Percentiles rank a stretch among this genome's conserved stretches.
Conservation (phyloP, 164 flowering plant genomes). For the Warburgia ugandensis region DNA sequence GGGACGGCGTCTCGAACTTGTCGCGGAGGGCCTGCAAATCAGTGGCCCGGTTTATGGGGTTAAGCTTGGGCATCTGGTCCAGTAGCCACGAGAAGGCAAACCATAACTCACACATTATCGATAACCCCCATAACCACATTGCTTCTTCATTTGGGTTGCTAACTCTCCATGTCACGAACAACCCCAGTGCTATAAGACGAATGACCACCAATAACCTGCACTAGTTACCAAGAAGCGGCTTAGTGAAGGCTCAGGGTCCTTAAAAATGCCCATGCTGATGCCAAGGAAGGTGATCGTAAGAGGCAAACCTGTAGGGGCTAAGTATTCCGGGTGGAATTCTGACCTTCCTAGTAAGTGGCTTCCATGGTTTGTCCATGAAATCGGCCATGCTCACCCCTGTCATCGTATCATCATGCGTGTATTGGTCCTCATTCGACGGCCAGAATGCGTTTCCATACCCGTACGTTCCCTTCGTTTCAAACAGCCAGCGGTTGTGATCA, state of each 20-base stretch:
- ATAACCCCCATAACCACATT: constrained; percentile 84
- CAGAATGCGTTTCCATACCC: constrained; percentile 86
- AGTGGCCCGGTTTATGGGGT: constrained; percentile 70
- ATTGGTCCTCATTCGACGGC: constrained; percentile 33
- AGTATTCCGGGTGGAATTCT: constrained; percentile 59
- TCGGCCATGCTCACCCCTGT: constrained; percentile 36
- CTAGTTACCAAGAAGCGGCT: background rate
- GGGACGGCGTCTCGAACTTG: constrained; percentile 60
- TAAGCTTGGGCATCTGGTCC: constrained; percentile 77
- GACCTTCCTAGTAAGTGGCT: constrained; percentile 73
- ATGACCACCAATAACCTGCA: constrained; percentile 49
- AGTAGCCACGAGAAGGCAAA: constrained; percentile 88
- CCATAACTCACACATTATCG: constrained; percentile 80
- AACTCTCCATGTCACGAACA: constrained; percentile 70
- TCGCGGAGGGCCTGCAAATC: constrained; percentile 72
- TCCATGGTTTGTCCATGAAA: constrained; percentile 69
- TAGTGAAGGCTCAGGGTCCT: background rate
- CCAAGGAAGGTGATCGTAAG: background rate
- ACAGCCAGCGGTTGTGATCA: constrained; percentile 74
- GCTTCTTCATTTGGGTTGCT: constrained; percentile 64
- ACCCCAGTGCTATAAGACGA: constrained; percentile 48
- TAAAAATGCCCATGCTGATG: no score
- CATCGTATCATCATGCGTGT: constrained; percentile 22
- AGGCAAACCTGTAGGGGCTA: constrained; percentile 62
- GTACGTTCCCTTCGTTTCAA: constrained; percentile 76